Base-by-base conservation (phyloP, 495 filamentous ascomycete species). In the Tuber melanosporum region DNA sequence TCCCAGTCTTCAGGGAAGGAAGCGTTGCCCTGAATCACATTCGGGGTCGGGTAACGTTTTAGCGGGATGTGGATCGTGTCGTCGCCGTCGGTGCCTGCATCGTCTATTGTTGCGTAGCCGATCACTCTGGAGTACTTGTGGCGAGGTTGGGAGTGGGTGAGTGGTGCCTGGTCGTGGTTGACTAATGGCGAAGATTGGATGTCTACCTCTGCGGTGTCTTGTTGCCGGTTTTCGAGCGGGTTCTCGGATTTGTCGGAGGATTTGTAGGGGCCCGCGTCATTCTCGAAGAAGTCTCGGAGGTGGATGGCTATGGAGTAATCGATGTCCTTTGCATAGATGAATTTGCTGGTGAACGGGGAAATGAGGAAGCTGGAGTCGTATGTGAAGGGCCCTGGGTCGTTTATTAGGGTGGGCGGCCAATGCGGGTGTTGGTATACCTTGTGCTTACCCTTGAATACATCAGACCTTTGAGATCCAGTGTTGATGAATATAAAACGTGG, bases 51-150 rank as follows among this genome's bases (percentile, higher is more conserved):
- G 84, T 95, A 94, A 83, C 92, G 93, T 42, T 87, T 84, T 62
- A 98, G 91, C 9, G 87, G 87, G 0, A 88, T 85, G 81, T 98
- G 95, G 1, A 97, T 79, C 0, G 95, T 94, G 83, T 99, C 95
- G 83, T 99, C 95, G 72, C 95, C 96, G 78, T 95, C 91, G n/a
- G 85, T 83, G 66, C 95, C 93, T 2, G 88, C 90, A 80, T 94
- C 95, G 83, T 99, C 95, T 57, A 85, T 85, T 19, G 95, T 99
- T 0, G 92, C 97, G 85, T 99, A 98, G 2, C 95, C 95, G 9
- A 91, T 90, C 39, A 90, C 83, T 0, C 93, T 36, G 17, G 80
- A 76, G 19, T 74, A 10, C 22, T 62, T 72, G 17, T 19, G 73
- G 17, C 75, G 73, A 17, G 74, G 52, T 39, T 70, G 72, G 32